Evolutionary conservation across 2,329 filamentous ascomycete genomes (phyloP).

Genomic region (Pseudogymnoascus sp.): DNA sequence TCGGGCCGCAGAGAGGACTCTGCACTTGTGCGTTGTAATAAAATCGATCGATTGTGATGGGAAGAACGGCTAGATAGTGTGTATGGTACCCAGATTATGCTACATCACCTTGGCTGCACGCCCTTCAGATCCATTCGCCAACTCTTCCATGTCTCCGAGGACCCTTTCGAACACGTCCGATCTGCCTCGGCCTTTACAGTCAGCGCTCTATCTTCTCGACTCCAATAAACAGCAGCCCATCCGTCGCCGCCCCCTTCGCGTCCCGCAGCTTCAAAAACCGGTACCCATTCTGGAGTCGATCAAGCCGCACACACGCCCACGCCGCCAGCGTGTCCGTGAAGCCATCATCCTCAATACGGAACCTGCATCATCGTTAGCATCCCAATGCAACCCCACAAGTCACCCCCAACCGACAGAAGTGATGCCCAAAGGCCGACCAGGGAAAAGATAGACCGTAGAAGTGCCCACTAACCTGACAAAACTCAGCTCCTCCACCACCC

Average conservation of each 20-base stretch:
- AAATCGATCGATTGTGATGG: neutral
- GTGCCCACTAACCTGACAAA: slow-evolving; percentile 56
- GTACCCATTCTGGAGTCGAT: slow-evolving; percentile 67
- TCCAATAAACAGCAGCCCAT: slow-evolving; percentile 65
- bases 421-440: neutral
- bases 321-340: slow-evolving; percentile 71
- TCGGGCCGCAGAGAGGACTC: neutral
- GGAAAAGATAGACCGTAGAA: neutral
- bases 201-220: slow-evolving; percentile 48
- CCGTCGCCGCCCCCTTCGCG: slow-evolving; percentile 53
- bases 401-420: neutral
- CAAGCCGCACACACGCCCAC: slow-evolving; percentile 83
- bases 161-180: neutral
- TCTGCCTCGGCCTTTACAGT: neutral
- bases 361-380: slow-evolving; percentile 27
- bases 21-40: slow-evolving; percentile 4
- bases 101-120: neutral
- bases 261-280: slow-evolving; percentile 71
- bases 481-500: slow-evolving; percentile 60
- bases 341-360: slow-evolving; percentile 84
- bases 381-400: neutral
- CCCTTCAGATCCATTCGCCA: neutral
- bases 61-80: neutral
- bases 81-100: slow-evolving; percentile 1
- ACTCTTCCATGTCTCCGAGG: neutral